These are phyloP conservation scores for Dicorynia guianensis DNA, from an alignment of 306 rosid genomes.

Conservation along the genomic window DNA sequence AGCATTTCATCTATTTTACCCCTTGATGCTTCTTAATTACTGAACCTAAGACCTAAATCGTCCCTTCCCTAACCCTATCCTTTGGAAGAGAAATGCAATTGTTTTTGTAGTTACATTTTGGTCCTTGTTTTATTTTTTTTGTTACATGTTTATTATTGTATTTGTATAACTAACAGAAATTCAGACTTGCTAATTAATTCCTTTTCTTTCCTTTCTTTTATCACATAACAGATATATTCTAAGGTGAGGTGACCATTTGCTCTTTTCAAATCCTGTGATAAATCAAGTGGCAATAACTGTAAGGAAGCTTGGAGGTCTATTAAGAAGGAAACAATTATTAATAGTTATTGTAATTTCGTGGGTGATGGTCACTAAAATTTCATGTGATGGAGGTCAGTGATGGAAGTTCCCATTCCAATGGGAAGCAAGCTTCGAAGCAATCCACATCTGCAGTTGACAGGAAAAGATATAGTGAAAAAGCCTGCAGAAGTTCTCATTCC, in stretches of 20 bases:
- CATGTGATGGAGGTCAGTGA: constrained; percentile 66
- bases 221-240: constrained; percentile 22
- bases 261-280: constrained; percentile 23
- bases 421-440: constrained; percentile 59
- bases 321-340: constrained; percentile 38
- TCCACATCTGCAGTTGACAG: constrained; percentile 56
- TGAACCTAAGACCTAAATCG: background rate
- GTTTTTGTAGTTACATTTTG: constrained; percentile 1
- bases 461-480: constrained; percentile 52
- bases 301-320: constrained; percentile 48
- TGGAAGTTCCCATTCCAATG: constrained; percentile 61
- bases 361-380: constrained; percentile 50
- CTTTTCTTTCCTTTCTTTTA: constrained; percentile 6
- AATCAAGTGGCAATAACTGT: constrained; percentile 34
- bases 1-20: constrained; percentile 12
- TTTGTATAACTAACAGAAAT: constrained; percentile 8
- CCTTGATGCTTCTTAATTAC: background rate
- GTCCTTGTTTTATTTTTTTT: background rate
- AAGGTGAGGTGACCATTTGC: background rate
- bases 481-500: constrained; percentile 43
- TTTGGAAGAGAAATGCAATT: background rate
- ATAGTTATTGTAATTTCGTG: constrained; percentile 28
- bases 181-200: constrained; percentile 5
- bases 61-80: background rate
- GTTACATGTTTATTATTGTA: constrained; percentile 5